Evolutionary conservation across 139 green algal genomes (phyloP).

Genomic region (Chlorella sp.): DNA sequence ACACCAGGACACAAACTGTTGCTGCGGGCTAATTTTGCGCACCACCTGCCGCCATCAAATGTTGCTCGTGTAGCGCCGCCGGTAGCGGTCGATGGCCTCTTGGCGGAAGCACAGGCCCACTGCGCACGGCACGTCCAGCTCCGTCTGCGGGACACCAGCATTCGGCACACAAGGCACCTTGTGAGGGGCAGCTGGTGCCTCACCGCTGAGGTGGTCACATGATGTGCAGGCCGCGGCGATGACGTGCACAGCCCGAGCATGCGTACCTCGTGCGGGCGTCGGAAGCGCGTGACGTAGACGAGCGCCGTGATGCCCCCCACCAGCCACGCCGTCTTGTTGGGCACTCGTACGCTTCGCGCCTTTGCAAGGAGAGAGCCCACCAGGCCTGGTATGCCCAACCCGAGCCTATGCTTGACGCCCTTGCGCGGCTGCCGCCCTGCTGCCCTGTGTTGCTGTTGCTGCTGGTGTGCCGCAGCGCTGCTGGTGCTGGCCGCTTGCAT

Average conservation of each 20-base stretch:
- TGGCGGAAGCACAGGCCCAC: background rate
- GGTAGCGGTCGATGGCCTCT: background rate
- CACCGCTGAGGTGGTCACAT: background rate
- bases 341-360: background rate
- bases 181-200: background rate
- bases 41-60: background rate
- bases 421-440: background rate
- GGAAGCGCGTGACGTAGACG: no score
- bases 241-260: no score
- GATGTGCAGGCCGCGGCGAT: background rate
- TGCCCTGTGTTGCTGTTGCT: background rate
- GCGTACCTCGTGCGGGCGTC: no score
- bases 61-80: background rate
- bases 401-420: background rate
- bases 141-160: background rate
- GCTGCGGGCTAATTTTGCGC: no score
- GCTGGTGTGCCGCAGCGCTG: no score
- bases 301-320: background rate
- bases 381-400: background rate
- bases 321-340: no score
- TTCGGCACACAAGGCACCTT: background rate
- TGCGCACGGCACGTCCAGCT: background rate
- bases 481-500: background rate
- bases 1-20: no score
- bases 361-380: background rate